phyloP scores from a whole-genome alignment of 495 filamentous ascomycete species.

The Neurospora terricola region DNA sequence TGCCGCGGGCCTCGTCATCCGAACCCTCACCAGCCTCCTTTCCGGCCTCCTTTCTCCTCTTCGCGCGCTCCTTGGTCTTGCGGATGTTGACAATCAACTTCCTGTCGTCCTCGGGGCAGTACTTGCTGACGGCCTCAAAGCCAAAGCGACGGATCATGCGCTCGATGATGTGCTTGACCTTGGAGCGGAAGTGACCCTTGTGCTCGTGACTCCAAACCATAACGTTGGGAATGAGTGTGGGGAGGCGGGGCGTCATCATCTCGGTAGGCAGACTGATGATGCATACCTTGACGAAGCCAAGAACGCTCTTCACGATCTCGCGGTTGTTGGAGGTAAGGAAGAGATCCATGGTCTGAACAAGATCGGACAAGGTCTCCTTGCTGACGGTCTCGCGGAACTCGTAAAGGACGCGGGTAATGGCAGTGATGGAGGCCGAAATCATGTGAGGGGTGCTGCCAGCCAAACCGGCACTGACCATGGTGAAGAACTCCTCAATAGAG shows the following conservation, averaged over 20 bases:
- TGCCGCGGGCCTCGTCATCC: conserved; percentile 37
- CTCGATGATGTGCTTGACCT: conserved; percentile 96
- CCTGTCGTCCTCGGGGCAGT: conserved; percentile 72
- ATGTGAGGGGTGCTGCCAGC: conserved; percentile 88
- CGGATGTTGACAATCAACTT: conserved; percentile 90
- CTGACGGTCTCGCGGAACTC: conserved; percentile 61
- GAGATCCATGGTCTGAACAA: conserved; percentile 85
- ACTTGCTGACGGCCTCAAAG: conserved; percentile 59
- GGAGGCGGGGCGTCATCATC: conserved; percentile 62
- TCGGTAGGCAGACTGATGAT: conserved; percentile 73
- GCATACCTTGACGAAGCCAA: conserved; percentile 94
- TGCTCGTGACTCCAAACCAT: conserved; percentile 97
- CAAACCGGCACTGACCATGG: conserved; percentile 93
- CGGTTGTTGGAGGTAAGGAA: conserved; percentile 92
- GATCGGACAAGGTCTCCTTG: conserved; percentile 50
- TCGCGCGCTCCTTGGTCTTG: conserved; percentile 79
- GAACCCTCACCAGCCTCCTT: conserved; percentile 35
- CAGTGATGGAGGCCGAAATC: conserved; percentile 89
- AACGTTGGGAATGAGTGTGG: conserved; percentile 70
- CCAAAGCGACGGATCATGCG: conserved; percentile 87
- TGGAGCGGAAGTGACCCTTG: conserved; percentile 87
- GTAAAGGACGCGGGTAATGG: conserved; percentile 81
- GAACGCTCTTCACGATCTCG: conserved; percentile 84
- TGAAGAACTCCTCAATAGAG: conserved; percentile 88
- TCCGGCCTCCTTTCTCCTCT: conserved; percentile 70